phyloP scores from a whole-genome alignment of 23 red algal genomes.

The Gracilaria vermiculophylla region DNA sequence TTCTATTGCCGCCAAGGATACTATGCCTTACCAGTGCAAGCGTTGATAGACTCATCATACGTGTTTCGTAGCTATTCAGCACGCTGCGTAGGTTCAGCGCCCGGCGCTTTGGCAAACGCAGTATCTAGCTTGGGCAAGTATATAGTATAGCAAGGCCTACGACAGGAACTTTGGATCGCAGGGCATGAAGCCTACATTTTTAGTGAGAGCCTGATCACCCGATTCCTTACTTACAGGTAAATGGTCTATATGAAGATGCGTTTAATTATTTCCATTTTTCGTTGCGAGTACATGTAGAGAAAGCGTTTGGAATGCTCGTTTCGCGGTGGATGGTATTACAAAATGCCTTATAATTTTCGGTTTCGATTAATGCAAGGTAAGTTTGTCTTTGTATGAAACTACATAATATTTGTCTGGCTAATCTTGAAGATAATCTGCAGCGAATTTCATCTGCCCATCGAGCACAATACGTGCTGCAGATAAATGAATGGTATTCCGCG shows the following conservation, averaged over 20 bases:
- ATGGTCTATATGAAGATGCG: background rate
- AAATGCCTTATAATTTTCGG: background rate
- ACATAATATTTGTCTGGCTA: background rate
- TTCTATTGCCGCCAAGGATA: background rate
- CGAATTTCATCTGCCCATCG: too few species aligned
- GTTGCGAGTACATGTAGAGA: background rate
- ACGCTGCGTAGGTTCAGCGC: background rate
- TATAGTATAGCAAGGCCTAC: too few species aligned
- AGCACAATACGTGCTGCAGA: too few species aligned
- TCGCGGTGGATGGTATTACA: background rate
- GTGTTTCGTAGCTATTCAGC: too few species aligned
- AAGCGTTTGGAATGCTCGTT: slow-evolving; percentile 1
- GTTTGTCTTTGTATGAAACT: background rate
- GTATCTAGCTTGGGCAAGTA: too few species aligned
- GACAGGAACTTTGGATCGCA: background rate
- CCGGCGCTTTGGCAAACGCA: too few species aligned
- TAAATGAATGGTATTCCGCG: too few species aligned
- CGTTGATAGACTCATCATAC: too few species aligned
- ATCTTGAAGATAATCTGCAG: too few species aligned
- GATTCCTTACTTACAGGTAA: background rate
- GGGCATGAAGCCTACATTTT: background rate
- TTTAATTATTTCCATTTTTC: background rate
- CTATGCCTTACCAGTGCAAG: background rate
- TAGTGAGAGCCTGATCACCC: background rate
- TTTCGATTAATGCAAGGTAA: background rate